phyloP scores from a whole-genome alignment of 2,329 filamentous ascomycete species.

The Neoascochyta sp. region DNA sequence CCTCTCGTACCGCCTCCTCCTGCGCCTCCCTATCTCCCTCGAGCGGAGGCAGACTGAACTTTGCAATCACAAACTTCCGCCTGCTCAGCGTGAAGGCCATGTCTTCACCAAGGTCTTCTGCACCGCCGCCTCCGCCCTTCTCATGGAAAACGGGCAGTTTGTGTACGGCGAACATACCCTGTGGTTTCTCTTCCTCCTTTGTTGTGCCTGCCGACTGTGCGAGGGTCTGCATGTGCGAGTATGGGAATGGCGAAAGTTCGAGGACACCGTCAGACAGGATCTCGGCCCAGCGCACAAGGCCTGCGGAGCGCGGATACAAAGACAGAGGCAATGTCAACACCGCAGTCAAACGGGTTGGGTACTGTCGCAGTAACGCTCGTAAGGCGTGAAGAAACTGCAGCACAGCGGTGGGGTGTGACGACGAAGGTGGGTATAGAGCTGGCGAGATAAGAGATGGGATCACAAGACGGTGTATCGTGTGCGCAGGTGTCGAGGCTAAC shows the following conservation, averaged over 20 bases:
- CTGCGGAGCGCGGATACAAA: constrained; percentile 71
- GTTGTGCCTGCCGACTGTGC: constrained; percentile 49
- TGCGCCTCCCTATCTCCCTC: constrained; percentile 68
- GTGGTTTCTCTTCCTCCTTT: constrained; percentile 68
- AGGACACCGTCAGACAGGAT: constrained; percentile 79
- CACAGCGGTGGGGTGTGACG: constrained; percentile 67
- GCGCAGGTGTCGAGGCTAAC: constrained; percentile 49
- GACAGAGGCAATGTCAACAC: constrained; percentile 75
- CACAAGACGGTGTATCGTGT: constrained; percentile 72
- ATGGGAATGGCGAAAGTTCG: constrained; percentile 74
- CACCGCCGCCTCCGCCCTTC: constrained; percentile 73
- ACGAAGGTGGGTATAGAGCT: constrained; percentile 69
- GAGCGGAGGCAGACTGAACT: constrained; percentile 83
- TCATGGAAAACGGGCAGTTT: constrained; percentile 82
- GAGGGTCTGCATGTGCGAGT: constrained; percentile 50
- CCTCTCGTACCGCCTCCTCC: constrained; percentile 41
- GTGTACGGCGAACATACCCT: constrained; percentile 82
- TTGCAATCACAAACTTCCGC: constrained; percentile 77
- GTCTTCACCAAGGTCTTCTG: constrained; percentile 67
- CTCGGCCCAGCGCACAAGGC: constrained; percentile 82
- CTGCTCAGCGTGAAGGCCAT: constrained; percentile 86
- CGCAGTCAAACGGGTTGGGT: constrained; percentile 62
- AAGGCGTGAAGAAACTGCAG: constrained; percentile 79
- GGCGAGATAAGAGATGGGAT: constrained; percentile 85
- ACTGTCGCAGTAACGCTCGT: constrained; percentile 67